These are phyloP conservation scores for Senna siamea DNA, from an alignment of 306 rosid species.

Conservation along the genomic window DNA sequence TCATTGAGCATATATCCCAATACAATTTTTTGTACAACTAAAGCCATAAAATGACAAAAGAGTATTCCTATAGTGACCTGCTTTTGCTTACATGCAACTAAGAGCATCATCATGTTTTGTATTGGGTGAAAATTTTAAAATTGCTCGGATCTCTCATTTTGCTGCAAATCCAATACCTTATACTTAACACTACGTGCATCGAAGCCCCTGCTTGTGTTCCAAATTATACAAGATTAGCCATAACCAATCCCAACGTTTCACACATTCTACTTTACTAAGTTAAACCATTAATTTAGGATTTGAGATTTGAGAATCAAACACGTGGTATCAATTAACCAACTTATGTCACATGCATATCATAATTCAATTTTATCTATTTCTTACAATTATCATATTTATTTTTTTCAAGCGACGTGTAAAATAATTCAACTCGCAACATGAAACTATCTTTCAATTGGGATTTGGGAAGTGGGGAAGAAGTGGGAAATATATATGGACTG, in stretches of 20 bases:
- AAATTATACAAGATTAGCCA: background rate
- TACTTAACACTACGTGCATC: background rate
- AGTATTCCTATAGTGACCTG: background rate
- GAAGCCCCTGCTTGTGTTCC: background rate
- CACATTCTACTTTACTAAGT: background rate
- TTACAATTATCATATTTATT: too few relatives aligned
- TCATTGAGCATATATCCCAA: background rate
- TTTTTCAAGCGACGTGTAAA: too few relatives aligned
- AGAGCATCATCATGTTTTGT: too few relatives aligned
- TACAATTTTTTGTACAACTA: background rate
- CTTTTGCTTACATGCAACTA: background rate
- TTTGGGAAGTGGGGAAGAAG: background rate
- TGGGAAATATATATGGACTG: background rate
- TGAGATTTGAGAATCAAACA: background rate
- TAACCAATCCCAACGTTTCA: background rate
- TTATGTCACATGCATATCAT: too few relatives aligned
- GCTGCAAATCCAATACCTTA: background rate
- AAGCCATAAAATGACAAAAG: background rate
- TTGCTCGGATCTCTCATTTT: background rate
- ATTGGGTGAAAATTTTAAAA: background rate
- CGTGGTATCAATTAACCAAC: background rate
- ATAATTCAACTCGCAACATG: background rate
- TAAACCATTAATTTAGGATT: background rate
- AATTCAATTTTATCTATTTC: too few relatives aligned
- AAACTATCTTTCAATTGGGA: background rate